Conservation (phyloP, 2,329 filamentous ascomycete species). For the Neoarthrinium moseri region DNA sequence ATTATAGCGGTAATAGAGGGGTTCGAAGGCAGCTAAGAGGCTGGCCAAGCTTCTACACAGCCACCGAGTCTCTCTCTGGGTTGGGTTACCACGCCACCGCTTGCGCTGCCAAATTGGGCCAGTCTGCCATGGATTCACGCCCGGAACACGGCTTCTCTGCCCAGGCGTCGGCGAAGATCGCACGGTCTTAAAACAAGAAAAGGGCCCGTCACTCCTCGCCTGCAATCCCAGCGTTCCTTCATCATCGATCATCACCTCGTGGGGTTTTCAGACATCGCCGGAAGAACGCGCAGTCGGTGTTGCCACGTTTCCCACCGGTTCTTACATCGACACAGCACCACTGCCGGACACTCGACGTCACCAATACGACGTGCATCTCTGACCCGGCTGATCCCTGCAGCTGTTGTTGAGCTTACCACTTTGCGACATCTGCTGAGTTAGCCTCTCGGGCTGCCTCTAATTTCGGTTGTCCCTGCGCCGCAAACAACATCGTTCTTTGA, state of each 20-base stretch:
- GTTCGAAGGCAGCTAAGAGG: background rate
- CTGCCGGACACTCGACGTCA: slow-evolving; percentile 7
- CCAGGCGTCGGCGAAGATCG: background rate
- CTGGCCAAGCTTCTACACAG: slow-evolving; percentile 7
- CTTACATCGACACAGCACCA: too few relatives aligned
- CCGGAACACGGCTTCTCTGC: slow-evolving; percentile 2
- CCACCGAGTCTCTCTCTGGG: background rate
- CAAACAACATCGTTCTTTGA: background rate
- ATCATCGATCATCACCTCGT: too few relatives aligned
- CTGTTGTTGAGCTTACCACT: too few relatives aligned
- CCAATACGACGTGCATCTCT: slow-evolving; percentile 3
- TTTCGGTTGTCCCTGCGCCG: background rate
- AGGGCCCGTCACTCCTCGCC: background rate
- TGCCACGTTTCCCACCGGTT: too few relatives aligned
- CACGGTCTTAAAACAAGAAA: background rate
- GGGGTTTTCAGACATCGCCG: too few relatives aligned
- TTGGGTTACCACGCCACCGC: background rate
- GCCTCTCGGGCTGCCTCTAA: background rate
- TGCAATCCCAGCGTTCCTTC: too few relatives aligned
- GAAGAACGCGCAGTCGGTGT: too few relatives aligned
- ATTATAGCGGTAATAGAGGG: too few relatives aligned
- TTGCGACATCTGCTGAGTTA: too few relatives aligned
- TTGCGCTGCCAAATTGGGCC: background rate
- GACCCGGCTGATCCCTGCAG: background rate
- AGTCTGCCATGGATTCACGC: background rate